phyloP scores from a whole-genome alignment of 768 basidiomycete species.

The Calocera cornea region DNA sequence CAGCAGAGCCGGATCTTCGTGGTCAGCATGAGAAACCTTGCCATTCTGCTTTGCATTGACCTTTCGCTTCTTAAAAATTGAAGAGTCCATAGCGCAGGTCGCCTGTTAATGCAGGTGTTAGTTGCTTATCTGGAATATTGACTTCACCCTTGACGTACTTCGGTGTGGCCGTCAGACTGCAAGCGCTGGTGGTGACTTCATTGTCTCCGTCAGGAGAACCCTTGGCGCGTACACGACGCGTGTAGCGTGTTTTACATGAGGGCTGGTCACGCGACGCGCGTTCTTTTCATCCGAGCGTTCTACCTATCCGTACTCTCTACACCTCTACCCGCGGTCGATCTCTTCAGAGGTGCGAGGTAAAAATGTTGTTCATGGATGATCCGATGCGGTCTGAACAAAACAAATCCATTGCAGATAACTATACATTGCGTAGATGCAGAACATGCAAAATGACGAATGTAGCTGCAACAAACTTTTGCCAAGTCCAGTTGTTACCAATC shows the following conservation, averaged over 20 bases:
- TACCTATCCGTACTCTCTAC: no score
- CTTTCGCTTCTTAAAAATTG: not conserved
- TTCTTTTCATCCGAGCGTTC: no score
- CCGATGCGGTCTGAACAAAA: not conserved
- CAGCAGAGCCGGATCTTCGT: not conserved
- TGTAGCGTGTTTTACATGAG: no score
- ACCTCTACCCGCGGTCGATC: no score
- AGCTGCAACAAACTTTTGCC: not conserved
- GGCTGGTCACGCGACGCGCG: no score
- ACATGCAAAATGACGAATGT: not conserved
- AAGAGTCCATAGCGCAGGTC: not conserved
- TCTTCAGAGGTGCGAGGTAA: not conserved
- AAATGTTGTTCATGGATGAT: not conserved
- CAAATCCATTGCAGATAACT: slow-evolving; percentile 3
- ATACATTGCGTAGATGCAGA: not conserved
- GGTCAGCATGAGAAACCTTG: not conserved
- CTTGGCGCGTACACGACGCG: no score
- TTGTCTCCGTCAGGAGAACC: no score
- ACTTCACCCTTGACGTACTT: not conserved
- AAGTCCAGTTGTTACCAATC: not conserved
- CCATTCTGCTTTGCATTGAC: not conserved
- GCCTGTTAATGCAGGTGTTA: not conserved
- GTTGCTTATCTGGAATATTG: not conserved
- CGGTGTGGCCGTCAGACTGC: not conserved
- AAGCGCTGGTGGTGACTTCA: no score